phyloP scores from a whole-genome alignment of 1,284 basidiomycete genomes.

The Ustilago bromivora region DNA sequence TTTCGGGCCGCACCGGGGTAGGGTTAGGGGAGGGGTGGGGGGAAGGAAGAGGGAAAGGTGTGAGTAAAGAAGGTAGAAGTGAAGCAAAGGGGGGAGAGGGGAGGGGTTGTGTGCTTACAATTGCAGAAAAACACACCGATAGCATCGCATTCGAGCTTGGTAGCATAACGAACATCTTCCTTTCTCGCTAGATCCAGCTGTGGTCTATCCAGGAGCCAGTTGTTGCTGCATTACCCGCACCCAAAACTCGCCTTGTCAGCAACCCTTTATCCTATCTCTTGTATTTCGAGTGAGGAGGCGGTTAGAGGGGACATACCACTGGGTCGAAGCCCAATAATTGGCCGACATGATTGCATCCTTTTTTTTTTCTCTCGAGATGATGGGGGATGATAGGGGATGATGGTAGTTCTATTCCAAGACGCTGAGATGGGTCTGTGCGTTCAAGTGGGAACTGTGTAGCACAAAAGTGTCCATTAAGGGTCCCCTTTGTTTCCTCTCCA shows the following conservation, averaged over 20 bases:
- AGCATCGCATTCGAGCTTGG: constrained; percentile 53
- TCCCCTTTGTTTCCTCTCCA: constrained; percentile 20
- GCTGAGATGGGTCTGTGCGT: not conserved
- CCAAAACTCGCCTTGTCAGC: not conserved
- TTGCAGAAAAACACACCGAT: constrained; percentile 64
- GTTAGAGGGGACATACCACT: constrained; percentile 50
- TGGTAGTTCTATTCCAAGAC: not conserved
- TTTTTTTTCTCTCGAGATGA: not conserved
- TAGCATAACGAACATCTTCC: constrained; percentile 62
- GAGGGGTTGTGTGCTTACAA: constrained; percentile 28
- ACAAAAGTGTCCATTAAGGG: constrained; percentile 7
- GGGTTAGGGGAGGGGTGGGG: not conserved
- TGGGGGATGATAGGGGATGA: constrained; percentile 3
- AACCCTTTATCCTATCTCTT: not conserved
- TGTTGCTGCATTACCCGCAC: constrained; percentile 47
- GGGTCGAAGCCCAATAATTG: constrained; percentile 65
- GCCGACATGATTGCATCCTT: constrained; percentile 49
- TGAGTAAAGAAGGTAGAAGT: no score
- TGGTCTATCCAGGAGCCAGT: constrained; percentile 62
- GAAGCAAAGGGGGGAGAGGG: not conserved
- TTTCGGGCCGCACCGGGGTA: constrained; percentile 4
- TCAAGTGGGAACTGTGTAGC: not conserved
- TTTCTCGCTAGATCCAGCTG: constrained; percentile 58
- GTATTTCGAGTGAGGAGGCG: not conserved
- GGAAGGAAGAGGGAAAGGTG: not conserved